Base-by-base conservation (phyloP, 1,284 basidiomycete genomes). In the Moesziomyces globuligerus region DNA sequence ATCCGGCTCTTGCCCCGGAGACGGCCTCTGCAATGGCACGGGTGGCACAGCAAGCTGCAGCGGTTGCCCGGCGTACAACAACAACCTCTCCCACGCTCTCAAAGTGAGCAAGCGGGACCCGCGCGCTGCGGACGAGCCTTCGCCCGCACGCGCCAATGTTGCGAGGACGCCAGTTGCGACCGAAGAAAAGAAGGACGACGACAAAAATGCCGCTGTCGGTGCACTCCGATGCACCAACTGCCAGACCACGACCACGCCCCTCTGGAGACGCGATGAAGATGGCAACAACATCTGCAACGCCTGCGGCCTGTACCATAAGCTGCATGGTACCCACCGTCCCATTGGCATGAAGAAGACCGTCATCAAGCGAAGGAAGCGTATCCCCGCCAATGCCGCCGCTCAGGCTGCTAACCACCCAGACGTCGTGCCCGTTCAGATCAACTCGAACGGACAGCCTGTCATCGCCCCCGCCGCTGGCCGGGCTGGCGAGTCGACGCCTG, bases 341-440 rank as follows among this genome's bases (percentile, higher is more conserved):
- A 95, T 95, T 67, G 93, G 93, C 57, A 94, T 98, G 93, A 97
- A 96, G 85, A 97, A 98, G 86, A 91, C 92, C 3, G 93, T 97
- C 75, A 98, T 98, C 86, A 98, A 98, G 86, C 89, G 95, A 34
- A 87, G 95, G 67, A 98, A 98, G 85, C 90, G 95, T 73, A 93
- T 98, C 13, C 68, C 68, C 3, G 68, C 68, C 39, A 71, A 71
- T 25, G 68, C 68, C 4, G 49, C 61, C 21, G 54, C 57, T 2
- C 68, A 71, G 43, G 57, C 68, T 20, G 49, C 61, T 32, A 60
- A 64, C 21, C 55, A 64, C 21, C 52, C 60, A 1, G 67, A 70
- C 23, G 67, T 64, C 13, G 60, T 64, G 18, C 56, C 67, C 2
- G 67, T 70, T 2, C 67, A 70, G 49, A 56, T 70, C 53, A 71